These are phyloP conservation scores for Phytophthora capsici DNA, from an alignment of 352 stramenopile species.

Conservation along the genomic window DNA sequence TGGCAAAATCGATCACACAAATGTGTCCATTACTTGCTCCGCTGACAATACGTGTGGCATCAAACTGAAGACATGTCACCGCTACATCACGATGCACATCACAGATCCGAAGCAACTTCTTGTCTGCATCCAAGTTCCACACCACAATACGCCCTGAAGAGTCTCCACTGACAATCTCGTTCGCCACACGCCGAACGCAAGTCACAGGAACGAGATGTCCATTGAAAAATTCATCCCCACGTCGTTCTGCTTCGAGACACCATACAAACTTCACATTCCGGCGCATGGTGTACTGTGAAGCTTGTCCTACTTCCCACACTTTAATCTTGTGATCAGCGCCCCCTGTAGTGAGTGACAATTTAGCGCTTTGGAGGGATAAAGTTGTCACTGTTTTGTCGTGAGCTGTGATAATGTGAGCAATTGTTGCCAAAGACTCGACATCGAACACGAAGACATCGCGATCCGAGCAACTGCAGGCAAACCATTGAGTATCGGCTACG, in stretches of 20 bases:
- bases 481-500: slow-evolving; percentile 53
- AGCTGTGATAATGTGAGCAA: slow-evolving; percentile 58
- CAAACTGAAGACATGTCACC: slow-evolving; percentile 77
- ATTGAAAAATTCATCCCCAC: slow-evolving; percentile 53
- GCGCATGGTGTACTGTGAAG: slow-evolving; percentile 27
- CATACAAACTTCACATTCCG: slow-evolving; percentile 43
- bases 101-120: slow-evolving; percentile 68
- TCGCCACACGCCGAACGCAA: slow-evolving; percentile 62
- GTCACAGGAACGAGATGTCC: slow-evolving; percentile 63
- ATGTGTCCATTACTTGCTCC: slow-evolving; percentile 57
- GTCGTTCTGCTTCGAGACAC: slow-evolving; percentile 48
- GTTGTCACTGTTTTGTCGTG: slow-evolving; percentile 60
- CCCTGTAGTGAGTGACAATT: slow-evolving; percentile 54
- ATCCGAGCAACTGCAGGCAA: slow-evolving; percentile 69
- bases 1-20: slow-evolving; percentile 80
- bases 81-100: slow-evolving; percentile 54
- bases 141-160: slow-evolving; percentile 62
- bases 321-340: slow-evolving; percentile 70
- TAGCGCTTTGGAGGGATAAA: slow-evolving; percentile 55
- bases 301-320: slow-evolving; percentile 58
- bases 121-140: slow-evolving; percentile 75
- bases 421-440: slow-evolving; percentile 38
- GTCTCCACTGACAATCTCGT: slow-evolving; percentile 81
- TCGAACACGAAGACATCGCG: slow-evolving; percentile 81
- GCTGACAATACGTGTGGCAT: slow-evolving; percentile 78